phyloP scores from a whole-genome alignment of 148 eudicot genomes.

The Salicornia ramosissima region DNA sequence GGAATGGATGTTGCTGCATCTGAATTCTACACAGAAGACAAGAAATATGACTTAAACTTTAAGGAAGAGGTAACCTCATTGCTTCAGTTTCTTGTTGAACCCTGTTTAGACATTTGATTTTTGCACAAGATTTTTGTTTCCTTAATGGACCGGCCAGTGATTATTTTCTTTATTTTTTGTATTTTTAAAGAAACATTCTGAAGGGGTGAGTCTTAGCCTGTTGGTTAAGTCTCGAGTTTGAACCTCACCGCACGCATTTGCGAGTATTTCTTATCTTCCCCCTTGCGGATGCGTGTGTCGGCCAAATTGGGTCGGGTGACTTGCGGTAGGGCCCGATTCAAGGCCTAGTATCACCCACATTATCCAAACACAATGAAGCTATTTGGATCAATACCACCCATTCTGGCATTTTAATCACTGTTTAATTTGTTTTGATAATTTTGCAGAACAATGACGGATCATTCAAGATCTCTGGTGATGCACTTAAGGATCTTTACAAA shows the following conservation, averaged over 20 bases:
- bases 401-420: neutral
- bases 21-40: conserved; percentile 84
- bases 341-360: too few relatives aligned
- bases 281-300: too few relatives aligned
- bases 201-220: too few relatives aligned
- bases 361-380: too few relatives aligned
- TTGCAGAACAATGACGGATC: conserved; percentile 83
- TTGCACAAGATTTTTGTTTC: neutral
- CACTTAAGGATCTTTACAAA: conserved; percentile 92
- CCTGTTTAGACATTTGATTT: neutral
- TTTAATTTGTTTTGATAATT: neutral
- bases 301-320: too few relatives aligned
- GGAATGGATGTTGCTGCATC: conserved; percentile 99
- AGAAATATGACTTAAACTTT: conserved; percentile 89
- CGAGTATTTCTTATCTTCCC: too few relatives aligned
- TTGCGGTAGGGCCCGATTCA: too few relatives aligned
- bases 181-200: too few relatives aligned
- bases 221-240: too few relatives aligned
- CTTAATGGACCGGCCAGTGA: neutral
- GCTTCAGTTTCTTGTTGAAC: conserved; percentile 3
- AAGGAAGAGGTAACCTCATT: conserved; percentile 96
- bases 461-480: conserved; percentile 74
- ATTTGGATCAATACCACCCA: neutral
- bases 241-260: too few relatives aligned
- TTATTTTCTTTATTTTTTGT: too few relatives aligned